Evolutionary conservation across 164 flowering plant genomes (phyloP), one percentile per base, ranked within the genome.

Genomic region (Nelumbo lutea): DNA sequence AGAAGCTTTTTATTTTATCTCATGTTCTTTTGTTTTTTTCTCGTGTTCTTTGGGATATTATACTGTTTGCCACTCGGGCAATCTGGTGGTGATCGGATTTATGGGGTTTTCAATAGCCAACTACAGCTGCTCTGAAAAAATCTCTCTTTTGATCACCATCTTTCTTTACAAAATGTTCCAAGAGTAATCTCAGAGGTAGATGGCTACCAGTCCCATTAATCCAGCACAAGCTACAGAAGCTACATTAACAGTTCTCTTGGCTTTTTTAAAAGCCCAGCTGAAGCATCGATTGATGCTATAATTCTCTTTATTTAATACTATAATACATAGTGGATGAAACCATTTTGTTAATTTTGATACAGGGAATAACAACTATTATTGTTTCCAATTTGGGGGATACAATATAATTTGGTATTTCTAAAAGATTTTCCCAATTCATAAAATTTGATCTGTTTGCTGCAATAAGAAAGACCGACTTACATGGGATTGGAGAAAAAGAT

Each of bases 221-320:
- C 98, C 99, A 64, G 98, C 93, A 75, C 99, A 96, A 82, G 98
- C 67, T 91, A 90, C 71, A 87, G 97, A 79, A 85, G 98, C 73
- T 92, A 93, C 43, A 96, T 96, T 74, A 97, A 96, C 68, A 88
- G 98, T 66, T 87, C 99, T 66, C 92, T 93, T 38, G 84, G 83
- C 78, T 96, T 77, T 77, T 96, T 96, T 79, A 96, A 87, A 82
- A 98, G 99, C 72, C 99, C 99, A 39, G 96, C 96, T 78, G 99
- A 96, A 83, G 99, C 99, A 59, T 86, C 96, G 9, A 97, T 93
- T 70, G 98, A 96, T 84, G 98, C 98, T 68, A 98, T 96, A 88
- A 82, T 63, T 8, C 75, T 77, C 78, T 73, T 63, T 13, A 42
- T 27, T 58, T 50, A 42, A 27, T 27, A 27, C 27, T 27, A 27